Conservation (phyloP, 768 basidiomycete species). For the Dendrothele bispora region DNA sequence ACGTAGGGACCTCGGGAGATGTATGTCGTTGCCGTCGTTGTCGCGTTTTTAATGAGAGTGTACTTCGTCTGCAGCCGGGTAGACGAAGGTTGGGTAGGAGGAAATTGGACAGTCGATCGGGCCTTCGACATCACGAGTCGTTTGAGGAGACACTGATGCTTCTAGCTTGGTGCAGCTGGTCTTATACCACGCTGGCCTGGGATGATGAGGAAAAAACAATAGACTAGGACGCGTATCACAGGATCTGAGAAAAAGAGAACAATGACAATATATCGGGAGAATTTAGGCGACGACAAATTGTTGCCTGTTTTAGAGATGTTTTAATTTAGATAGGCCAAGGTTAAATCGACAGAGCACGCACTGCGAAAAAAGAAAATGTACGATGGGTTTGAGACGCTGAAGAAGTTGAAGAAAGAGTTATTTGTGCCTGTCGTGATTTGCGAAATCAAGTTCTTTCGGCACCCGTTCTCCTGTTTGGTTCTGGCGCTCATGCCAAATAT, state of each 20-base stretch:
- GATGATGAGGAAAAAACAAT: neutral
- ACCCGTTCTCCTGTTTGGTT: no score
- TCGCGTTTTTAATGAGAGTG: conserved; percentile 2
- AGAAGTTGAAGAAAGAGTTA: no score
- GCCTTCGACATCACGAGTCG: neutral
- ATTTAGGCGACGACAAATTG: no score
- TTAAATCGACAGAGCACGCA: no score
- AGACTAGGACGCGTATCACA: neutral
- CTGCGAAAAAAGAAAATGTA: no score
- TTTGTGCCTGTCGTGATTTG: no score
- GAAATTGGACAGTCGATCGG: neutral
- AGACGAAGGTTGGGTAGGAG: conserved; percentile 6
- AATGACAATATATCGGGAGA: no score
- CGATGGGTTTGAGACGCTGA: no score
- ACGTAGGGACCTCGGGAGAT: neutral
- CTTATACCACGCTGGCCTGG: neutral
- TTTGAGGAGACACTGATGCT: neutral
- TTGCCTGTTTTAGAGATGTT: no score
- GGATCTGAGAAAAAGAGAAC: neutral
- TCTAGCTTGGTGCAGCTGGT: neutral
- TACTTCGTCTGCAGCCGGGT: conserved; percentile 8
- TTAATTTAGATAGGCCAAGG: no score
- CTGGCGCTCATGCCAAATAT: no score
- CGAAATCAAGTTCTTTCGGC: no score
- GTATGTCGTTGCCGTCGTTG: neutral